Percentiles rank a stretch among this genome's conserved stretches.
Evolutionary conservation across 169 alveolate genomes (phyloP).

Genomic region (Plasmodium ovale): DNA sequence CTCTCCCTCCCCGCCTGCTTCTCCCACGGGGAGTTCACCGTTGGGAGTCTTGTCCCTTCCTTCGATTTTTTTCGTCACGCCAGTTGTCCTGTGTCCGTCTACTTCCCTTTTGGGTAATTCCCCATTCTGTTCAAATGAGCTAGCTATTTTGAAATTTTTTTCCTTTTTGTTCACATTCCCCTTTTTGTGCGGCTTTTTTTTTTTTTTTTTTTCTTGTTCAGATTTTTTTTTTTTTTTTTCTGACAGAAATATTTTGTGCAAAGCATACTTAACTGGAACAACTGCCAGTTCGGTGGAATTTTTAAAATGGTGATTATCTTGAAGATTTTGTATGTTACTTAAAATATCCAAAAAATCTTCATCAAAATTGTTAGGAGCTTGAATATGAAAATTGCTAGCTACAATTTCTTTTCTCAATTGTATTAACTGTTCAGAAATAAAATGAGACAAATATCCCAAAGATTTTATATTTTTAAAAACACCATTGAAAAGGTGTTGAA

Average conservation of each 20-base stretch:
- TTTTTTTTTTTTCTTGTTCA: neutral
- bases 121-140: neutral
- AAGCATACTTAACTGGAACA: conserved; percentile 63
- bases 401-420: conserved; percentile 69
- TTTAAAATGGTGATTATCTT: conserved; percentile 3
- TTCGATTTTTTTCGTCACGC: neutral
- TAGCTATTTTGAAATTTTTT: neutral
- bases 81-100: neutral
- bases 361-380: conserved; percentile 37
- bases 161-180: neutral
- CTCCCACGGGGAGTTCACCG: neutral
- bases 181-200: neutral
- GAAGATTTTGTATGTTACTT: conserved; percentile 34
- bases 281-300: conserved; percentile 13
- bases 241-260: conserved; percentile 33
- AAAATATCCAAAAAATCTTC: conserved; percentile 20
- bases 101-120: neutral
- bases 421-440: conserved; percentile 48
- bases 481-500: conserved; percentile 52
- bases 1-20: neutral
- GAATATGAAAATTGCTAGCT: conserved; percentile 30
- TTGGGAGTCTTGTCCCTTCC: neutral
- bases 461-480: conserved; percentile 62
- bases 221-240: conserved; percentile 15
- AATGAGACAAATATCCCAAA: conserved; percentile 27